Evolutionary conservation across 768 basidiomycete species (phyloP).

Genomic region (Hemileccinum impolitum): DNA sequence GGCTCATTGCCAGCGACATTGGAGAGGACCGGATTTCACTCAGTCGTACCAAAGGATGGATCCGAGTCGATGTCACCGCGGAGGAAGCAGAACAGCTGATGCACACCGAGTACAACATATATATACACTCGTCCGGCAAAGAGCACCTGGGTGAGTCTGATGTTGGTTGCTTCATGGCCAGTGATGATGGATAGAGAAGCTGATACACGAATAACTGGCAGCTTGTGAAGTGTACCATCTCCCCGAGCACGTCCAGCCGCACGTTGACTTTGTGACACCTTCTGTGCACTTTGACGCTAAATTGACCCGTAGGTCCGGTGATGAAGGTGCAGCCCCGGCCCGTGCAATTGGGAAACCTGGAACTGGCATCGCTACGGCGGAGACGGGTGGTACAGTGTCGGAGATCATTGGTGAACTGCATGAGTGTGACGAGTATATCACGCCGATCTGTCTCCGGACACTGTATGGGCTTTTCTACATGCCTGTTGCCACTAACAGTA

Average conservation of each 20-base stretch:
- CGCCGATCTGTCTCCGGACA: conserved; percentile 8
- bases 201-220: conserved; percentile 4
- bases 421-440: conserved; percentile 27
- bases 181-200: background rate
- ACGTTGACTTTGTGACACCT: conserved; percentile 35
- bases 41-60: conserved; percentile 20
- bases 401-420: conserved; percentile 10
- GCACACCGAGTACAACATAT: conserved; percentile 32
- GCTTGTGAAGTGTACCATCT: conserved; percentile 34
- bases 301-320: conserved; percentile 9
- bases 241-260: conserved; percentile 26
- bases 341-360: conserved; percentile 16
- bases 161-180: background rate
- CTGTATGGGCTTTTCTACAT: too few species aligned
- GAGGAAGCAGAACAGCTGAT: conserved; percentile 32
- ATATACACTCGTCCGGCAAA: conserved; percentile 22
- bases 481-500: too few species aligned
- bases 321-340: background rate
- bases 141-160: conserved; percentile 21
- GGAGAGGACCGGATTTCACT: conserved; percentile 15
- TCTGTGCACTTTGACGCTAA: conserved; percentile 32
- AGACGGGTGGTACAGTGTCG: conserved; percentile 11
- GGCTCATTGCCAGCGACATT: conserved; percentile 29
- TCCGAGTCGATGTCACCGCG: conserved; percentile 25
- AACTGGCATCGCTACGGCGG: conserved; percentile 3